Evolutionary conservation across 2,329 filamentous ascomycete species (phyloP).

Genomic region (Kalmusia sp.): DNA sequence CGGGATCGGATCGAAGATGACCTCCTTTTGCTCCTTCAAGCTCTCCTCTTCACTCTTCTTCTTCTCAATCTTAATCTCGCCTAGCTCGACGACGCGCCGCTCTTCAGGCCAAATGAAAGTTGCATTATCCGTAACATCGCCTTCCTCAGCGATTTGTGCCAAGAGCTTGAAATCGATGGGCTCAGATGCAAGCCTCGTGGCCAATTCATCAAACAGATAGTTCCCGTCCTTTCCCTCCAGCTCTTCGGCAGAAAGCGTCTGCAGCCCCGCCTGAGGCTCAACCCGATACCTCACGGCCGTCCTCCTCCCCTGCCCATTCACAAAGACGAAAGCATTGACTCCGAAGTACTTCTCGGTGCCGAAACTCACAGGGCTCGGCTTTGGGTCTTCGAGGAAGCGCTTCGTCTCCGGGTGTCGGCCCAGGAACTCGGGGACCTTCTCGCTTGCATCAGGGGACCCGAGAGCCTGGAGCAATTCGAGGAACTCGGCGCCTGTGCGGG

Average conservation of each 20-base stretch:
- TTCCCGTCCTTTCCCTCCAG: conserved; percentile 47
- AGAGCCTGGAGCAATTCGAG: conserved; percentile 56
- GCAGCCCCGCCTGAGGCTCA: conserved; percentile 53
- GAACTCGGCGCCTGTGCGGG: conserved; percentile 60
- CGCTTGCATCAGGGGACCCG: conserved; percentile 37
- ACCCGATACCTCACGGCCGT: conserved; percentile 60
- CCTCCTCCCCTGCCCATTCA: conserved; percentile 48
- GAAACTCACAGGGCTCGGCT: conserved; percentile 59
- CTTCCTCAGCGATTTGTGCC: conserved; percentile 59
- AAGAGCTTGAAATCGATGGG: conserved; percentile 56
- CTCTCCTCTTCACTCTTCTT: conserved; percentile 51
- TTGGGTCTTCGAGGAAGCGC: conserved; percentile 58
- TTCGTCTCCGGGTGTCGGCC: conserved; percentile 54
- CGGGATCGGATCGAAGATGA: conserved; percentile 67
- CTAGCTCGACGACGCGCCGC: conserved; percentile 59
- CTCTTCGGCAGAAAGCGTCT: conserved; percentile 48
- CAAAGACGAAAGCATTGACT: conserved; percentile 59
- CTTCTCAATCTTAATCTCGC: conserved; percentile 54
- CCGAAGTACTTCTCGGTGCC: conserved; percentile 57
- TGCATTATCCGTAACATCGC: conserved; percentile 56
- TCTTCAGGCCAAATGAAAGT: conserved; percentile 62
- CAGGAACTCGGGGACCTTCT: conserved; percentile 52
- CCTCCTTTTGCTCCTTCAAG: conserved; percentile 55
- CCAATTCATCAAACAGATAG: conserved; percentile 60
- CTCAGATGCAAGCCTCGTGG: conserved; percentile 42